These are phyloP conservation scores for Fraxinus quadrangulata DNA, from an alignment of 257 asterid species.

Conservation along the genomic window DNA sequence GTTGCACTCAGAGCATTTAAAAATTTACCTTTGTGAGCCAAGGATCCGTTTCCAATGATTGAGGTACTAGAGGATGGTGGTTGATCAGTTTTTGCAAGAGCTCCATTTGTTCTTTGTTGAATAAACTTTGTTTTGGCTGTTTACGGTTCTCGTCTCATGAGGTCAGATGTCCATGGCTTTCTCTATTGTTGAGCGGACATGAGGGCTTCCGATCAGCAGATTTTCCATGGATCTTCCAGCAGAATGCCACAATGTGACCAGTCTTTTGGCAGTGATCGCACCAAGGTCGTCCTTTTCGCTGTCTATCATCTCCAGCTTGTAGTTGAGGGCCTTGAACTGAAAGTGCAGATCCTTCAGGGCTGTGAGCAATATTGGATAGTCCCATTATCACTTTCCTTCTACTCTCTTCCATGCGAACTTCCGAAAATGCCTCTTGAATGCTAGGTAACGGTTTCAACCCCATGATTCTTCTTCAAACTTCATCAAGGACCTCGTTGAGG, in stretches of 20 bases:
- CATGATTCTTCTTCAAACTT: no score
- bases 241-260: background rate
- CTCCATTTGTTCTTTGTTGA: background rate
- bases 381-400: no score
- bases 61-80: no score
- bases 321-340: no score
- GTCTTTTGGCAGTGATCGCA: background rate
- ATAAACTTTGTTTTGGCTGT: background rate
- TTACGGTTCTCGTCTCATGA: background rate
- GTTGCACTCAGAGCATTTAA: background rate
- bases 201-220: background rate
- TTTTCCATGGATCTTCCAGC: background rate
- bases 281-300: background rate
- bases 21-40: background rate
- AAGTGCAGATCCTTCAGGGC: no score
- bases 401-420: no score
- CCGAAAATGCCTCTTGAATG: no score
- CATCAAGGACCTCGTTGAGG: background rate
- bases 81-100: background rate
- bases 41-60: no score
- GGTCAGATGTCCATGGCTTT: background rate
- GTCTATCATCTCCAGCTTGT: background rate
- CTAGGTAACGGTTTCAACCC: no score
- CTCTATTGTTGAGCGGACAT: background rate
- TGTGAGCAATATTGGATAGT: no score